Conservation (phyloP, 345 rosid genomes). For the Corymbia maculata region DNA sequence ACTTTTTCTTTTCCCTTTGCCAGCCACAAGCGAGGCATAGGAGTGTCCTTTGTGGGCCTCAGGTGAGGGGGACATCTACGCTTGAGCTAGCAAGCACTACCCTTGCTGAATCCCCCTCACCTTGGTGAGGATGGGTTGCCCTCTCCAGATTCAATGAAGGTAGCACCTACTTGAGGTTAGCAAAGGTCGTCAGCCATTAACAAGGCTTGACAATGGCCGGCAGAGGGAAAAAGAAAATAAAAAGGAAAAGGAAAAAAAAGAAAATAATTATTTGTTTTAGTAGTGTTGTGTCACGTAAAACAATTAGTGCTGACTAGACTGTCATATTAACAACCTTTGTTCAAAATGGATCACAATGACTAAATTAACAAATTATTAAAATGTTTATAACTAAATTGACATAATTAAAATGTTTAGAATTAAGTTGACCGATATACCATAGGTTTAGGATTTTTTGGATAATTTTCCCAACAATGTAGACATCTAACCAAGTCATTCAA, state of each 20-base stretch:
- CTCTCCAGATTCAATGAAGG: too few relatives aligned
- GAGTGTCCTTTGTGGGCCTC: too few relatives aligned
- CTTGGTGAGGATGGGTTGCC: accelerated
- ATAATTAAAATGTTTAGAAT: accelerated
- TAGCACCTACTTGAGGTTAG: accelerated
- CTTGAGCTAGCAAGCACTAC: accelerated
- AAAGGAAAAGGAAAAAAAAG: too few relatives aligned
- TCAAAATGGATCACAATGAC: accelerated
- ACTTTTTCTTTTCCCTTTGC: too few relatives aligned
- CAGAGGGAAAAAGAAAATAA: too few relatives aligned
- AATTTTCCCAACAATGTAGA: neutral
- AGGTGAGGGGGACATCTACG: accelerated
- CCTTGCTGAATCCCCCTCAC: accelerated
- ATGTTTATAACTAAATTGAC: neutral
- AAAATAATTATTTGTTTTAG: too few relatives aligned
- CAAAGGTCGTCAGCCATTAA: too few relatives aligned
- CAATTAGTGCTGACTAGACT: too few relatives aligned
- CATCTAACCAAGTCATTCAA: neutral
- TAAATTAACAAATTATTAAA: neutral
- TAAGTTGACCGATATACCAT: neutral
- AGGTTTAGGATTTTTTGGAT: neutral
- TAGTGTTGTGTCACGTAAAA: accelerated
- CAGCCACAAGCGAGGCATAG: accelerated
- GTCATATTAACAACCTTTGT: accelerated
- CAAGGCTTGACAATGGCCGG: too few relatives aligned